These are phyloP conservation scores for Seiridium cupressi DNA, from an alignment of 2,329 filamentous ascomycete species.

Conservation along the genomic window DNA sequence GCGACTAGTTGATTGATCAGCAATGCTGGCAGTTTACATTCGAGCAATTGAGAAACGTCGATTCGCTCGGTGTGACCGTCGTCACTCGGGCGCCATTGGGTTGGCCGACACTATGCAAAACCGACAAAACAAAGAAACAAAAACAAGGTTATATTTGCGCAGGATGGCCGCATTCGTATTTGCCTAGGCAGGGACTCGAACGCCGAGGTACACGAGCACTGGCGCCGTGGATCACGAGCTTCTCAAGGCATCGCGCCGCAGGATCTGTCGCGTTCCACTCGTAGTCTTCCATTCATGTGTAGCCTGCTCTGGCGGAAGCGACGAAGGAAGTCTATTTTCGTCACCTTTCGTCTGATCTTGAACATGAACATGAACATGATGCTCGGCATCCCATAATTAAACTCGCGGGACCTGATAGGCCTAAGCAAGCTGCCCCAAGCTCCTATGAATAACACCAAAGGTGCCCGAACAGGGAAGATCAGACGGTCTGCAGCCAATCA, in stretches of 20 bases:
- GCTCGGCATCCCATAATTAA: not conserved
- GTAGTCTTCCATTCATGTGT: not conserved
- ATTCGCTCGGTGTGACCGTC: not conserved
- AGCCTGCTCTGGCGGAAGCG: not conserved
- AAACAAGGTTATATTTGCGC: not conserved
- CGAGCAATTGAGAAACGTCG: too few relatives aligned
- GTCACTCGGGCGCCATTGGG: not conserved
- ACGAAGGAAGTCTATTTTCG: not conserved
- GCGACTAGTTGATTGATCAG: too few relatives aligned
- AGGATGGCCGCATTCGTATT: not conserved
- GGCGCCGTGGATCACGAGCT: not conserved
- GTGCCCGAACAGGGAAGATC: conserved; percentile 8
- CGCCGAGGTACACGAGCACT: not conserved
- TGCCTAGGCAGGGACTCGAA: not conserved
- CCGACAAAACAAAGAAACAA: not conserved
- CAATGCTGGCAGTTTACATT: too few relatives aligned
- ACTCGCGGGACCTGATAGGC: not conserved
- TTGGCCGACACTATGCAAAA: not conserved
- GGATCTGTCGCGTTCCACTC: not conserved
- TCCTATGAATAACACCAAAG: not conserved
- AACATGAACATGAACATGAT: not conserved
- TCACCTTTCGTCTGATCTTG: not conserved
- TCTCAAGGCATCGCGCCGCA: not conserved
- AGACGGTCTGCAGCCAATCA: conserved; percentile 5
- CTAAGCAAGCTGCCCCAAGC: not conserved